These are phyloP conservation scores for Hericium coralloides DNA, from an alignment of 768 basidiomycete genomes.

Conservation along the genomic window DNA sequence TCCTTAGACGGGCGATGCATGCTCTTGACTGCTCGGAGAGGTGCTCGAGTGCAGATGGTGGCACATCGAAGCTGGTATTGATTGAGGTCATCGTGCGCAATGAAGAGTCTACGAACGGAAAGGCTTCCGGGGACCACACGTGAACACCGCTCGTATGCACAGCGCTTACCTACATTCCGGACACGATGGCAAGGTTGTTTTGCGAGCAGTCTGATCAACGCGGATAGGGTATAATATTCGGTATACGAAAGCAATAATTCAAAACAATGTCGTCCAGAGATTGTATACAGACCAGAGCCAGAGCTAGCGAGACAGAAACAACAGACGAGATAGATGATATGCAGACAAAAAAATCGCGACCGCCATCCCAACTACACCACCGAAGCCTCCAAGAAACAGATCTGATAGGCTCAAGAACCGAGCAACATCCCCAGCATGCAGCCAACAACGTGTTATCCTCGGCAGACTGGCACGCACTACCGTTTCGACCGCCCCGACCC, in stretches of 20 bases:
- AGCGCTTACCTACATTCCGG: background rate
- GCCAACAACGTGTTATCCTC: background rate
- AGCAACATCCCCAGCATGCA: background rate
- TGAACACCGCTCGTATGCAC: background rate
- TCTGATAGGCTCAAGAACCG: background rate
- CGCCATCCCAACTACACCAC: background rate
- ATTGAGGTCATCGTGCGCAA: background rate
- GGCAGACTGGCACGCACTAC: background rate
- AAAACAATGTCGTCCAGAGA: background rate
- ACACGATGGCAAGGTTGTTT: background rate
- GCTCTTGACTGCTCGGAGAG: constrained; percentile 5
- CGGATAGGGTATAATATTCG: background rate
- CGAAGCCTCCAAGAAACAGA: background rate
- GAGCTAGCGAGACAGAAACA: background rate
- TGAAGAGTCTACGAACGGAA: background rate
- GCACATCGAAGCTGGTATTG: background rate
- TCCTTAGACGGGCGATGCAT: constrained; percentile 7
- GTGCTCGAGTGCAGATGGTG: background rate
- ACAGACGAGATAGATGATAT: background rate
- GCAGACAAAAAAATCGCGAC: background rate
- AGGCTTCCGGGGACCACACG: background rate
- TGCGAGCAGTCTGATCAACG: background rate
- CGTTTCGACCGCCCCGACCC: background rate
- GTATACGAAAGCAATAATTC: background rate
- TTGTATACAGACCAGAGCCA: background rate